A percentile compares a stretch with the other conserved stretches of the same genome.
These are phyloP conservation scores for Cubamyces sp. DNA, from an alignment of 768 basidiomycete species.

Conservation along the genomic window DNA sequence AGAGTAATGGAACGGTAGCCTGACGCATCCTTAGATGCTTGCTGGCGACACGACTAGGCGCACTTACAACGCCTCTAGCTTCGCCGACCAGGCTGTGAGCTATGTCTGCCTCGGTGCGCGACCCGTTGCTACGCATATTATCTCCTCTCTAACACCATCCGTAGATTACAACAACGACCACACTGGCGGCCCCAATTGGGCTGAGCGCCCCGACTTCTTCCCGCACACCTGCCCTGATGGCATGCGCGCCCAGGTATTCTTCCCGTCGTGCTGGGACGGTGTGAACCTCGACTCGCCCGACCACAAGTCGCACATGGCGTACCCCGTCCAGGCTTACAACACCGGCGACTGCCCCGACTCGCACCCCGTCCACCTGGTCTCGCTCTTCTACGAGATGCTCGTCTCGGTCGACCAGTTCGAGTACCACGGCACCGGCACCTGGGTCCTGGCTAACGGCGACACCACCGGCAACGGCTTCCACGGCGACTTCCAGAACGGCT, in stretches of 20 bases:
- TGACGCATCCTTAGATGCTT: constrained; percentile 29
- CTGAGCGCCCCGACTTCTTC: constrained; percentile 27
- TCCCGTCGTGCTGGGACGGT: constrained; percentile 46
- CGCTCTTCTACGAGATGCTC: constrained; percentile 33
- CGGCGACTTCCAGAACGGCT: constrained; percentile 32
- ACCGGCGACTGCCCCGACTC: constrained; percentile 29
- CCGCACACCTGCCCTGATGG: constrained; percentile 32
- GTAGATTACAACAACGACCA: constrained; percentile 29
- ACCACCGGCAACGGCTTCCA: constrained; percentile 29
- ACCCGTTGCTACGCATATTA: too few species aligned
- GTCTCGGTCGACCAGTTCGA: constrained; percentile 24
- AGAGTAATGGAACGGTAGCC: too few species aligned
- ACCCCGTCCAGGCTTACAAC: constrained; percentile 33
- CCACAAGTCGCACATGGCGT: constrained; percentile 45
- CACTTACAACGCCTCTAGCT: constrained; percentile 36
- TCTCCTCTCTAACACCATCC: not conserved
- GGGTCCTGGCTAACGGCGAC: constrained; percentile 31
- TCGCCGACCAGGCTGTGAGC: constrained; percentile 39
- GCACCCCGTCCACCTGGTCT: constrained; percentile 32
- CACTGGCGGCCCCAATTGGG: constrained; percentile 29
- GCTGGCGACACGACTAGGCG: constrained; percentile 36
- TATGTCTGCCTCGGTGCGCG: constrained; percentile 35
- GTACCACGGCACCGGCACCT: constrained; percentile 28
- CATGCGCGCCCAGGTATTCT: constrained; percentile 36
- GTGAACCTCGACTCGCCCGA: constrained; percentile 42